Evolutionary conservation across 805 yeast genomes (phyloP), one percentile per base, ranked within the genome.

Genomic region (Ogataea glucozyma): DNA sequence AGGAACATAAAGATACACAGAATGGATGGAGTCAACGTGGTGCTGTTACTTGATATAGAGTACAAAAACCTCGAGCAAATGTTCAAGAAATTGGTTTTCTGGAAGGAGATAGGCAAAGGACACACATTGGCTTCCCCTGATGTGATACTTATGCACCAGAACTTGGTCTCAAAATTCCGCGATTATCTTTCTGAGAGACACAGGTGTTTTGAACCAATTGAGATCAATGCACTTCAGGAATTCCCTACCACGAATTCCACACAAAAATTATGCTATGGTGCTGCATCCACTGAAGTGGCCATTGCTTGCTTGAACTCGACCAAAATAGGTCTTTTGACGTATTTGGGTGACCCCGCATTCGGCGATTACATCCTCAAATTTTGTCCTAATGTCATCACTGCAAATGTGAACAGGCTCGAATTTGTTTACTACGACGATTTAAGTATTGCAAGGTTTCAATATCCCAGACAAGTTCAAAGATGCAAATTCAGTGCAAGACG

Each of bases 291-390:
- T 2, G 46, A 43, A 31, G 20, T 36, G 12, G 46, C 46, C 11
- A 43, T 43, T 20, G 39, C 31, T 9, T 31, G n/a, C 10, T 20
- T 43, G 26, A 11, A 31, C 16, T 7, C 46, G 2, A 21, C 38
- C 27, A 26, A 29, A 27, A 14, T 43, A 19, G 46, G 40, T 11
- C 39, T 38, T 8, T 23, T 27, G 18, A 27, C 46, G 4, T 43
- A 43, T 26, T 43, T 43, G 26, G 46, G 46, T 2, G 34, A 31
- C 16, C 12, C 30, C 2, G 37, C 31, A 19, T 43, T 43, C 21
- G 46, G 31, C 8, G 43, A 43, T 10, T 43, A 43, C 35, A 38
- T 43, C 6, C 26, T 43, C 7, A 43, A 43, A 31, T 43, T 43
- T 31, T 12, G 36, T 4, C 43, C 46, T 18, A 32, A 21, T 11